phyloP scores from a whole-genome alignment of 108 stramenopile genomes.

The Nitzschia sp. region DNA sequence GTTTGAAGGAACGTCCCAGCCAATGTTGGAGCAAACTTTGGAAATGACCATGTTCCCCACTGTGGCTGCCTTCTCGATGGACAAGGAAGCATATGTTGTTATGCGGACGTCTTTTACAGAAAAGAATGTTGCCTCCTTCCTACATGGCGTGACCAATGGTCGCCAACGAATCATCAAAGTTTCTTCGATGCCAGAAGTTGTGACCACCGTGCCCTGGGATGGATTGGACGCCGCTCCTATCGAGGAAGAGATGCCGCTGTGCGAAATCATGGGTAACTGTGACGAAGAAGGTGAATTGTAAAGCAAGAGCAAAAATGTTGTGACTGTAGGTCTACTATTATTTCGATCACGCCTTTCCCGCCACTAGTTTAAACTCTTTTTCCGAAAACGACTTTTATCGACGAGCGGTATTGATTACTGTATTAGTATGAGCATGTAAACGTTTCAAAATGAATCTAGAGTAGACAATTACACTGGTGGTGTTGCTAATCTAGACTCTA shows the following conservation, averaged over 20 bases:
- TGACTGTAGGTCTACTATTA: no score
- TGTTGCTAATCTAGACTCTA: no score
- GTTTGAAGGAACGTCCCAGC: slow-evolving; percentile 45
- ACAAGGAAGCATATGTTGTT: slow-evolving; percentile 34
- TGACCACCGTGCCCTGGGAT: slow-evolving; percentile 40
- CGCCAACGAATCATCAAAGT: slow-evolving; percentile 25
- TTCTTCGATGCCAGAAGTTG: slow-evolving; percentile 18
- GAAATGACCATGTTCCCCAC: slow-evolving; percentile 48
- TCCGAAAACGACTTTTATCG: no score
- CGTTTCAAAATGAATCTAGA: no score
- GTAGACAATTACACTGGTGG: no score
- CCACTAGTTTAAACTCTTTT: no score
- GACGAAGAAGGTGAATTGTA: slow-evolving; percentile 28
- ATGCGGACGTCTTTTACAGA: slow-evolving; percentile 27
- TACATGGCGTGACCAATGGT: slow-evolving; percentile 35
- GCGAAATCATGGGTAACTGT: slow-evolving; percentile 36
- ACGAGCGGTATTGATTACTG: no score
- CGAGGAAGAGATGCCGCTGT: slow-evolving; percentile 39
- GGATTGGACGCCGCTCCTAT: slow-evolving; percentile 31
- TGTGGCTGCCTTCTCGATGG: slow-evolving; percentile 33
- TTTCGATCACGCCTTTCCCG: no score
- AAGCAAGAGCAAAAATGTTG: not conserved
- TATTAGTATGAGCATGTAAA: no score
- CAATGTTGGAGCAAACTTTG: slow-evolving; percentile 32
- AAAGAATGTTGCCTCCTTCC: slow-evolving; percentile 27